phyloP scores from a whole-genome alignment of 2,329 filamentous ascomycete genomes.

The Trichoderma aggressivum region DNA sequence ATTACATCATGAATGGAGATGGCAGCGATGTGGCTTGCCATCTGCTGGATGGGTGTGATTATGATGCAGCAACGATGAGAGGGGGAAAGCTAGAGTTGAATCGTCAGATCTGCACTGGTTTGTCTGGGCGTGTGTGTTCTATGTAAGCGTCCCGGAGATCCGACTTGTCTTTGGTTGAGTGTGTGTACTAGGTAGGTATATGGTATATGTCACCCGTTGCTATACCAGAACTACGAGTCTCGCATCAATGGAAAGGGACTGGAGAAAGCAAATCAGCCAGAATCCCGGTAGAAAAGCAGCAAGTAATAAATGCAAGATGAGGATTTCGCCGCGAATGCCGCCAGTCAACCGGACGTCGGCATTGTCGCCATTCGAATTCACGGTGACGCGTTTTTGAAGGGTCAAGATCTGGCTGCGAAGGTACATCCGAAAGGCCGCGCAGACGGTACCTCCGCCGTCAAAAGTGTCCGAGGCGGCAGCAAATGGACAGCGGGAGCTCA shows the following conservation, averaged over 20 bases:
- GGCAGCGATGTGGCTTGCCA: background rate
- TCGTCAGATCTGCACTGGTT: background rate
- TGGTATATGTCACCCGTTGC: background rate
- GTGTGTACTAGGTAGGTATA: background rate
- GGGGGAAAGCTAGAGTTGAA: background rate
- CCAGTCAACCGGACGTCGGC: background rate
- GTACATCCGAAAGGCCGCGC: background rate
- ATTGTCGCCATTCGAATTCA: constrained; percentile 8
- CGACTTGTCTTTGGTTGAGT: background rate
- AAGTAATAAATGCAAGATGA: background rate
- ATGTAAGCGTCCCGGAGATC: background rate
- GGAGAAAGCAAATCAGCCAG: background rate
- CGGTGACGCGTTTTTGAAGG: background rate
- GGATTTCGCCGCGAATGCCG: background rate
- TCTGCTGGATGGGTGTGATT: background rate
- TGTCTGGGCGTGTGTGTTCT: background rate
- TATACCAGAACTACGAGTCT: background rate
- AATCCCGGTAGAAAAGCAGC: background rate
- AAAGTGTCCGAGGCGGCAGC: background rate
- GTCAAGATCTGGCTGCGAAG: background rate
- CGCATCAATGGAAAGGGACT: background rate
- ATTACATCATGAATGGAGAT: background rate
- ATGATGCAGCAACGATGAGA: background rate
- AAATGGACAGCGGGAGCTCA: background rate
- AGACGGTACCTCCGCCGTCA: background rate